phyloP scores from a whole-genome alignment of 495 filamentous ascomycete species.

The Neurospora tetrasperma region DNA sequence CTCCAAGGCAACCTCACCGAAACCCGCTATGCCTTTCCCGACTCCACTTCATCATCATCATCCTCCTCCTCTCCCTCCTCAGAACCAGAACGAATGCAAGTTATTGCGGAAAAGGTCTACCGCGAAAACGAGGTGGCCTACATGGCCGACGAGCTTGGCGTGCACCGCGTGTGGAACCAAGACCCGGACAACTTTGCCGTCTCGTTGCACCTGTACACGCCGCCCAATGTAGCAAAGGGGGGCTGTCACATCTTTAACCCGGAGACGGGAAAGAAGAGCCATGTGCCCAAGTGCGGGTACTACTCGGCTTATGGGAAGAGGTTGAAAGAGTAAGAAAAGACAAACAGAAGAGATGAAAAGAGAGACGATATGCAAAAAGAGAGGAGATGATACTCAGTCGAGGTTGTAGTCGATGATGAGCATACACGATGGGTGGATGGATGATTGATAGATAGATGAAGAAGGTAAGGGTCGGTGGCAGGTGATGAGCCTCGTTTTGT shows the following conservation, averaged over 20 bases:
- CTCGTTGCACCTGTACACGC: conserved; percentile 84
- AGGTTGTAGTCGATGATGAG: not conserved
- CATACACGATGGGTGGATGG: not conserved
- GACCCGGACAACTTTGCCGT: conserved; percentile 61
- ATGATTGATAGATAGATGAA: not conserved
- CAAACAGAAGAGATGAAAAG: not conserved
- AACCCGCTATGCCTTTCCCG: conserved; percentile 68
- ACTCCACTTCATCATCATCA: conserved; percentile 27
- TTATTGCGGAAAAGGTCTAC: conserved; percentile 45
- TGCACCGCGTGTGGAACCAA: conserved; percentile 74
- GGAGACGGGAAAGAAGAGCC: conserved; percentile 59
- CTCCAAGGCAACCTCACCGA: conserved; percentile 69
- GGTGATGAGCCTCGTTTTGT: conserved; percentile 1
- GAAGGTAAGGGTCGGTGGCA: not conserved
- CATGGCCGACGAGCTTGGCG: conserved; percentile 48
- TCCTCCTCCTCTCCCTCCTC: conserved; percentile 32
- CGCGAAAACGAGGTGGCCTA: conserved; percentile 36
- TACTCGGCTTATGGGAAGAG: conserved; percentile 46
- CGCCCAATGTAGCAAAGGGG: conserved; percentile 69
- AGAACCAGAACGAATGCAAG: conserved; percentile 33
- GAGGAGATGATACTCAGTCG: not conserved
- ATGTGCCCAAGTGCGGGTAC: conserved; percentile 56
- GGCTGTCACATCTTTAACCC: conserved; percentile 67
- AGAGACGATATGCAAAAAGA: too few species aligned
- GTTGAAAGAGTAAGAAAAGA: conserved; percentile 16